phyloP scores from a whole-genome alignment of 257 asterid species.

The Ocimum tenuiflorum region DNA sequence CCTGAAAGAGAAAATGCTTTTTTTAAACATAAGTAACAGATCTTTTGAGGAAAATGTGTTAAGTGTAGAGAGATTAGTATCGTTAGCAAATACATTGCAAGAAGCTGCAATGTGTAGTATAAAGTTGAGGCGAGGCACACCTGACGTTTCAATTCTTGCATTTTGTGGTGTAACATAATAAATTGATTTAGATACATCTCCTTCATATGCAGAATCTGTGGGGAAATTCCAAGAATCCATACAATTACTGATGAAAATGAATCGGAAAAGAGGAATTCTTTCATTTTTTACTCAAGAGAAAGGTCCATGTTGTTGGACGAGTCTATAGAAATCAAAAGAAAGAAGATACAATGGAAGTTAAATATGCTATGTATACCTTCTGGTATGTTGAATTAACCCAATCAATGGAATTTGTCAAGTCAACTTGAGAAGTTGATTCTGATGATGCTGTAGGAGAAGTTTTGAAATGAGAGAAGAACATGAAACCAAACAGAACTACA shows the following conservation, averaged over 20 bases:
- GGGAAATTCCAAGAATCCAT: neutral
- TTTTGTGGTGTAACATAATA: neutral
- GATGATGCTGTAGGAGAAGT: conserved; percentile 5
- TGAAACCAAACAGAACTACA: neutral
- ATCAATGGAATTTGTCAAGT: conserved; percentile 17
- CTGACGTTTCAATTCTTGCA: conserved; percentile 18
- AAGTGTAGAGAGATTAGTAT: neutral
- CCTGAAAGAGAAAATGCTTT: conserved; percentile 23
- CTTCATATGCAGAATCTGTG: conserved; percentile 30
- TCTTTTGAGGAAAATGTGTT: neutral
- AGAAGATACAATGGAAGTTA: neutral
- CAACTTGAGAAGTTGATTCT: conserved; percentile 26
- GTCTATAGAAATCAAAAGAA: neutral
- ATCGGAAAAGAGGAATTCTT: neutral
- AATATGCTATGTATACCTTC: conserved; percentile 14
- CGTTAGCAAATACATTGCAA: no score
- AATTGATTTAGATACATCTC: conserved; percentile 17
- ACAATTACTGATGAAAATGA: neutral
- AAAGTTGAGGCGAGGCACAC: conserved; percentile 13
- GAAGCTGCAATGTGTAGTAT: no score
- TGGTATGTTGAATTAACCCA: conserved; percentile 29
- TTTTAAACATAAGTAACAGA: conserved; percentile 3
- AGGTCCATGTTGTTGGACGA: no score
- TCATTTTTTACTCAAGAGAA: neutral
- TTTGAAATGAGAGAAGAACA: neutral